Percentiles rank a stretch among this genome's conserved stretches.
phyloP scores from a whole-genome alignment of 768 basidiomycete genomes.

The Boletellus sp. region DNA sequence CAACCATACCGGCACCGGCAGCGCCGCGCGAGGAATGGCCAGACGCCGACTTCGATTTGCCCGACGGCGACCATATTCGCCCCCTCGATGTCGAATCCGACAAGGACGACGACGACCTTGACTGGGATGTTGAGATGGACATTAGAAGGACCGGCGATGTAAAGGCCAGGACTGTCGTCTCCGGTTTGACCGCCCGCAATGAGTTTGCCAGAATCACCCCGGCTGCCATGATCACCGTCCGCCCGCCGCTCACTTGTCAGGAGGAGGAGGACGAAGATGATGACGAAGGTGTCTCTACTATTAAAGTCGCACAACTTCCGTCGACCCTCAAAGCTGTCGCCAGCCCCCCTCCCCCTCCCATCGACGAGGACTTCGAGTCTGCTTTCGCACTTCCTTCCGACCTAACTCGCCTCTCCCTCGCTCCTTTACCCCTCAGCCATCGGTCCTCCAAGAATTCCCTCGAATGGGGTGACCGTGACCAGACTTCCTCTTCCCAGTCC shows the following conservation, averaged over 20 bases:
- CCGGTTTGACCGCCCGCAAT: slow-evolving; percentile 38
- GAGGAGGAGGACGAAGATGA: slow-evolving; percentile 60
- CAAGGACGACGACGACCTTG: slow-evolving; percentile 65
- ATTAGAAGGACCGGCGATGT: slow-evolving; percentile 55
- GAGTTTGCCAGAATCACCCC: slow-evolving; percentile 34
- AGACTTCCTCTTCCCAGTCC: slow-evolving; percentile 80
- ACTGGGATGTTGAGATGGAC: slow-evolving; percentile 81
- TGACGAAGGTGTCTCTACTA: slow-evolving; percentile 80
- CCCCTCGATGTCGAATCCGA: slow-evolving; percentile 55
- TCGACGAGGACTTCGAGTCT: slow-evolving; percentile 77
- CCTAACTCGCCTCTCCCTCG: slow-evolving; percentile 77
- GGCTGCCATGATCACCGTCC: slow-evolving; percentile 47
- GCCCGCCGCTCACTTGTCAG: slow-evolving; percentile 54
- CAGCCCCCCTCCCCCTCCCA: slow-evolving; percentile 36
- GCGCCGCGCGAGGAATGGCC: slow-evolving; percentile 75
- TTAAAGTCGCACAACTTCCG: slow-evolving; percentile 62
- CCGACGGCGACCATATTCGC: slow-evolving; percentile 68
- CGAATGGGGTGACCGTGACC: slow-evolving; percentile 83
- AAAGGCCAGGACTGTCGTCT: slow-evolving; percentile 39
- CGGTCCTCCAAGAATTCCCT: slow-evolving; percentile 79
- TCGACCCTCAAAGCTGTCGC: slow-evolving; percentile 31
- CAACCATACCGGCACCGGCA: slow-evolving; percentile 56
- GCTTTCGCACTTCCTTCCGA: slow-evolving; percentile 78
- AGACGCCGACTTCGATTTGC: slow-evolving; percentile 83
- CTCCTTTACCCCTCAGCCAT: slow-evolving; percentile 70